Base-by-base conservation (phyloP, 2,329 filamentous ascomycete genomes). In the Aspergillus sp. region DNA sequence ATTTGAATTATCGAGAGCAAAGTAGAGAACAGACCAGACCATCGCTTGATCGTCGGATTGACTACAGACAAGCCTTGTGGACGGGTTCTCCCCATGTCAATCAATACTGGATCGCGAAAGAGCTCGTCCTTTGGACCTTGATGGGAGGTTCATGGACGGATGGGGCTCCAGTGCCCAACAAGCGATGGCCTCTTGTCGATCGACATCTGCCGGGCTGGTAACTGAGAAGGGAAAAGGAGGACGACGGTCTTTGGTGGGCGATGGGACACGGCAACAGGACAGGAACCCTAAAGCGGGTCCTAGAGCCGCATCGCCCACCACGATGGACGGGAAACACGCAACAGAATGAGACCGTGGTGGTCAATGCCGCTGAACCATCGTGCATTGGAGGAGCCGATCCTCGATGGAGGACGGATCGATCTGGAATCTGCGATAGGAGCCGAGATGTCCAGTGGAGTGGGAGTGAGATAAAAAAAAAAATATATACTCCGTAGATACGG, bases 31-130 rank as follows among this genome's bases (percentile, higher is more conserved):
- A 38, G 34, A 10, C 32, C 14, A 7, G 29, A 38, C 14, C 34
- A 38, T n/a, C 34, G 34, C 7, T 11, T 38, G 34, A 38, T 38
- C 34, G 34, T 38, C 34, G 34, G 14, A 17, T 6, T 38, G 34
- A 16, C 34, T 17, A 1, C 34, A 17, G 34, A 38, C 14, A 38
- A 17, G 34, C 34, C 7, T 38, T n/a, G 16, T 38, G 16, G 34
- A 38, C 34, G 3, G 34, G 25, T 29, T 6, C 7, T n/a, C 34
- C 6, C 14, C 34, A 42, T 13, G 50, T 45, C 50, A 56, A 58
- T 55, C 53, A 29, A 51, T 54, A 57, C 54, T 53, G 25, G 16
- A 56, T 54, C 41, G 49, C 56, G 56, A 44, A 58, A 58, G 46
- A 54, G 56, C 51, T 54, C 49, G 16, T 23, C 20, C 21, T 40